These are phyloP conservation scores for Microbotryum saponariae DNA, from an alignment of 1,284 basidiomycete genomes.

Conservation along the genomic window DNA sequence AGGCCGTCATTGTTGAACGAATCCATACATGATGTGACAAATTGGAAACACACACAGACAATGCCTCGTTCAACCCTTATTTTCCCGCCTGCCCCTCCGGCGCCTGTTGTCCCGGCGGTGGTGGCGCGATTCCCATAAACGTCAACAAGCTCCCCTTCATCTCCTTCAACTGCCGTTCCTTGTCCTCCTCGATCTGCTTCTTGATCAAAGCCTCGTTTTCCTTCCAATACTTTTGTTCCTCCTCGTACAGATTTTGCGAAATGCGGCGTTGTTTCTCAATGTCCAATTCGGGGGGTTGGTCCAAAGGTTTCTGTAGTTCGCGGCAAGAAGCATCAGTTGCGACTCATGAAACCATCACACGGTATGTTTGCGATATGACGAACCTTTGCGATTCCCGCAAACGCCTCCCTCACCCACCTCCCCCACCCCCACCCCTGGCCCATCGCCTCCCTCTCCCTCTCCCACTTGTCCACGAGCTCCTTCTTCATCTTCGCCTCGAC, in stretches of 20 bases:
- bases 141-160: conserved; percentile 21
- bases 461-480: conserved; percentile 74
- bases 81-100: too few relatives aligned
- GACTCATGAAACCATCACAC: background rate
- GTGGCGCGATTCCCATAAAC: conserved; percentile 21
- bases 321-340: background rate
- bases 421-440: conserved; percentile 17
- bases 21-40: too few relatives aligned
- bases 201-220: conserved; percentile 76
- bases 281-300: conserved; percentile 53
- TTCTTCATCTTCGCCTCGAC: conserved; percentile 72
- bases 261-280: conserved; percentile 83
- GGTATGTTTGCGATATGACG: conserved; percentile 24
- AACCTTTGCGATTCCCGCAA: conserved; percentile 49
- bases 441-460: conserved; percentile 48
- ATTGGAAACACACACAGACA: too few relatives aligned
- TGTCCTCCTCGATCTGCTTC: conserved; percentile 69
- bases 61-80: too few relatives aligned
- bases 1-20: too few relatives aligned
- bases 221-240: conserved; percentile 80
- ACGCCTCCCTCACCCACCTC: conserved; percentile 52
- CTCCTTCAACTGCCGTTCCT: conserved; percentile 59
- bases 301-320: conserved; percentile 45
- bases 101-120: background rate
- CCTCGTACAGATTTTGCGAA: conserved; percentile 71